Base-by-base conservation (phyloP, 1,139 yeast genomes). In the Saccharomyces pastorianus region DNA sequence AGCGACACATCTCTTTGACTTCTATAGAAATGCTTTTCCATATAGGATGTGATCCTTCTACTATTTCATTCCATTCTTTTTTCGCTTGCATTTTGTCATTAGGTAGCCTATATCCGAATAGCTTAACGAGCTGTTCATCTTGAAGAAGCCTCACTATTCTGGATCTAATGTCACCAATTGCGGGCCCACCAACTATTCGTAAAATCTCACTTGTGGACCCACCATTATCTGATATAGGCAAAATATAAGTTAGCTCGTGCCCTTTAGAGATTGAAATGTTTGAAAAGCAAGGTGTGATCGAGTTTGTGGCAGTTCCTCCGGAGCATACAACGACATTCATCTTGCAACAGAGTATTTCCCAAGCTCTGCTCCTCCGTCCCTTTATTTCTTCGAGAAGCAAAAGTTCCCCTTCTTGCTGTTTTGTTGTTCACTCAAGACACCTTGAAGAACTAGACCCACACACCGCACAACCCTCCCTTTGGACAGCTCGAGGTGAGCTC, bases 131-230 rank as follows among this genome's bases (percentile, higher is more conserved):
- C 11, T 63, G 59, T 9, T 68, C 57, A 32, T 71, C 71, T 2
- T 71, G 71, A 28, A 90, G 85, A 53, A 91, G 72, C 53, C 95
- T 71, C 0, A 91, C 87, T 46, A 90, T 76, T 53, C 98, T 71
- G 0, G 96, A 88, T 50, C 98, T 73, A 4, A 91, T 78, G 65
- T 91, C 98, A 1, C 98, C 98, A 55, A 91, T 88, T 0, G 97
- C 97, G 1, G 96, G 96, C 0, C 97, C 97, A 1, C 96, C 96
- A 23, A 91, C 77, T 1, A 90, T 90, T 14, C 97, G 73, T n/a
- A 90, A 77, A 38, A 91, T 78, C 70, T 91, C 98, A 28, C 95
- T 85, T 0, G 97, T 89, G 1, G 96, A 89, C 1, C 97, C 98
- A 26, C 98, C 98, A 66, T 91, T 91, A 67, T 91, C 98, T 54